Conservation (phyloP, 73 alveolate genomes). For the Durusdinium trenchii region DNA sequence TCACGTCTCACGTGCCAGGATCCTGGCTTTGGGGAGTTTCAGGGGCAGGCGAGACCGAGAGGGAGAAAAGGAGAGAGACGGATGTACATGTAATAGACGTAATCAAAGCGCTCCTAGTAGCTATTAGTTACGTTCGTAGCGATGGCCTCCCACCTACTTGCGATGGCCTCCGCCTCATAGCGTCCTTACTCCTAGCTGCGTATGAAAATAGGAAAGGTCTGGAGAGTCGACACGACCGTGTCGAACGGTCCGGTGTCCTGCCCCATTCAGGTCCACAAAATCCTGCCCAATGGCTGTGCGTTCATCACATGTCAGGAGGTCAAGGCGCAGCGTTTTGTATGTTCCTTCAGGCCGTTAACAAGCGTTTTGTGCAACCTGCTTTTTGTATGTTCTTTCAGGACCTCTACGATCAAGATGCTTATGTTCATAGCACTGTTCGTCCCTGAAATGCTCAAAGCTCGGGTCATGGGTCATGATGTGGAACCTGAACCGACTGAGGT, state of each 20-base stretch:
- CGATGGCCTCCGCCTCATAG: too few species aligned
- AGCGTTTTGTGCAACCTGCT: background rate
- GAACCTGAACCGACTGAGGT: background rate
- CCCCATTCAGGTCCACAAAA: background rate
- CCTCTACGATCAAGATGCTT: slow-evolving; percentile 55
- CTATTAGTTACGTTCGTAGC: too few species aligned
- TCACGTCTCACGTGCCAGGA: too few species aligned
- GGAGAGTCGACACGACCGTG: background rate
- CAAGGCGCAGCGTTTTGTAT: background rate
- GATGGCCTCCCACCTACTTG: too few species aligned
- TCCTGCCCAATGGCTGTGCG: slow-evolving; percentile 50
- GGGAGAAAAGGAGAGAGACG: too few species aligned
- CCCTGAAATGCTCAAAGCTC: background rate
- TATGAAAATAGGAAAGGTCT: too few species aligned
- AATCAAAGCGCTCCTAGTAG: too few species aligned
- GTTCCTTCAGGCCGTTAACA: background rate
- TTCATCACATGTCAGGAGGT: slow-evolving; percentile 49
- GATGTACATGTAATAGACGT: too few species aligned
- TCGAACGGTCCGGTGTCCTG: too few species aligned
- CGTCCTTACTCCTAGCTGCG: too few species aligned
- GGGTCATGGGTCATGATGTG: background rate
- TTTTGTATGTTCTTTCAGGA: background rate
- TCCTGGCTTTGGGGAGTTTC: slow-evolving; percentile 75
- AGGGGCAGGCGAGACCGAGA: slow-evolving; percentile 22
- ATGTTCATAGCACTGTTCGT: slow-evolving; percentile 28